Conservation (phyloP, 2,329 filamentous ascomycete genomes). For the Fusarium chaquense region DNA sequence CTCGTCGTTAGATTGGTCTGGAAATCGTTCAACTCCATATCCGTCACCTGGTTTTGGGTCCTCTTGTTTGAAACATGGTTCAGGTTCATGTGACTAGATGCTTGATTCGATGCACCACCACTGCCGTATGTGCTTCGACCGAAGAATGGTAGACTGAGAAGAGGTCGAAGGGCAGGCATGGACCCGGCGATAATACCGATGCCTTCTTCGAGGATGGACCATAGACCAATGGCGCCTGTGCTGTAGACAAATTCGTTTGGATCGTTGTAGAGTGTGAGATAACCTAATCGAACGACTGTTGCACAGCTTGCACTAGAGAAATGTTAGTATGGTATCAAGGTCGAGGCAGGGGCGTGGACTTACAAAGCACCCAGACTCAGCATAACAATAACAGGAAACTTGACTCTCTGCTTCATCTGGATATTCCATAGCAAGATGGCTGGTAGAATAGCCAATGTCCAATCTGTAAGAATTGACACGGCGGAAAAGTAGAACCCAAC, state of each 20-base stretch:
- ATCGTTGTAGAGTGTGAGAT: conserved; percentile 40
- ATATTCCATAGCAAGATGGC: conserved; percentile 45
- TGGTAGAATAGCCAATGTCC: conserved; percentile 44
- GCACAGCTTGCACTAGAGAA: conserved; percentile 36
- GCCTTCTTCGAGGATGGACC: conserved; percentile 42
- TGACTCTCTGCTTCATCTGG: conserved; percentile 44
- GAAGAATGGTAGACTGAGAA: conserved; percentile 37
- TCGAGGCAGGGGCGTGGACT: background rate
- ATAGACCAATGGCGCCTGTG: conserved; percentile 41
- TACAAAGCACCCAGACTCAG: conserved; percentile 42
- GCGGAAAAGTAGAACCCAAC: conserved; percentile 47
- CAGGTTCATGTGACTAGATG: conserved; percentile 11
- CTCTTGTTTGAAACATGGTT: background rate
- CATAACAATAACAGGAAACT: conserved; percentile 38
- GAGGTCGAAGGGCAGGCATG: conserved; percentile 39
- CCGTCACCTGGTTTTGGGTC: background rate
- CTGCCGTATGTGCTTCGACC: conserved; percentile 23
- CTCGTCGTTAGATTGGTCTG: background rate
- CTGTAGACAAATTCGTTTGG: conserved; percentile 42
- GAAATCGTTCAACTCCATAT: conserved; percentile 20
- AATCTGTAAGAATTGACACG: conserved; percentile 46
- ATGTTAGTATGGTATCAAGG: background rate
- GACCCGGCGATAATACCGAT: conserved; percentile 45
- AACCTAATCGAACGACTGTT: conserved; percentile 41
- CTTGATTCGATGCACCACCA: conserved; percentile 7